Evolutionary conservation across 2,329 filamentous ascomycete species (phyloP), one percentile per base, ranked within the genome.

Genomic region (Monosporascus sp.): DNA sequence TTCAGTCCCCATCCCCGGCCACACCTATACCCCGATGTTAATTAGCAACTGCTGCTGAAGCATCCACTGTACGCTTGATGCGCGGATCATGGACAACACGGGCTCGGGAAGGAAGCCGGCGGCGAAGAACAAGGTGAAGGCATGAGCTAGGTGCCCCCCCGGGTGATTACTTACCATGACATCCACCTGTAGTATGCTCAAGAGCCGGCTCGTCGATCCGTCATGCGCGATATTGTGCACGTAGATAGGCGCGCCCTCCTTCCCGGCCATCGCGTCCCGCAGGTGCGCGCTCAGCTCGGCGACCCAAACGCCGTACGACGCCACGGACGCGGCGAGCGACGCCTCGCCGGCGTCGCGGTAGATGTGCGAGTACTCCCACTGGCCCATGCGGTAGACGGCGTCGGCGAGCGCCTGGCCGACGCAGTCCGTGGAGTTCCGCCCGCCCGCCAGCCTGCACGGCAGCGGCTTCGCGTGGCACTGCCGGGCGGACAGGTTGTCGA

Each of bases 1-100:
- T 70, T 93, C 89, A 9, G 82, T 77, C 0, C 89, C 89, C 88
- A 93, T 91, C 0, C 89, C 89, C 0, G 89, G 89, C 89, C 89
- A 93, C 1, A 59, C 28, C 9, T 37, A 45, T 26, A 37, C 20
- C n/a, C n/a, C 14, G 3, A 17, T 28, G 45, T 55, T 20, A 55
- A 55, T 31, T 43, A 9, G 31, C 35, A 46, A 15, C 11, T 41
- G n/a, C 37, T 37, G 18, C 38, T 48, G 22, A 22, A 24, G 20
- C 11, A 17, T 46, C n/a, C 15, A 24, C 22, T 14, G 44, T 46
- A 24, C 44, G 44, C 15, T 15, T 17, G 15, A 24, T 26, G 14
- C 7, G n/a, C 44, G 17, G 14, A 26, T 15, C 20, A 20, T 20
- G 20, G 11, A 24, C 26, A 26, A 22, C 20, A 5, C 37, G 28